Base-by-base conservation (phyloP, 2,329 filamentous ascomycete species). In the Cercospora sp. region DNA sequence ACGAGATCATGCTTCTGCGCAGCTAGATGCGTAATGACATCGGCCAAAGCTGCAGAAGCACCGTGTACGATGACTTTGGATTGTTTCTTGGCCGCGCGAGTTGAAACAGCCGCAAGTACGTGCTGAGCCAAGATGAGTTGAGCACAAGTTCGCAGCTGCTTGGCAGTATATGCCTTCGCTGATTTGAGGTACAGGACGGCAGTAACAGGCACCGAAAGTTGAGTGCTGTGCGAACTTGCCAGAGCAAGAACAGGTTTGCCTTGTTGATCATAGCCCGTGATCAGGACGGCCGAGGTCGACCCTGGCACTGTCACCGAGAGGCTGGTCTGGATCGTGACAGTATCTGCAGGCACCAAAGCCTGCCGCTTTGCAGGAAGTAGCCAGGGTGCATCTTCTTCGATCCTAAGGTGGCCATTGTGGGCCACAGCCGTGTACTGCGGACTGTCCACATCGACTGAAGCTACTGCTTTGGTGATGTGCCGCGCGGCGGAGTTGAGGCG, bases 401-500 rank as follows among this genome's bases (percentile, higher is more conserved):
- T 20, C n/a, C 60, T 51, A n/a, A 70, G 51, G 7, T 48, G 45
- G 8, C 64, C 65, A 33, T 65, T 59, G n/a, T 39, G 64, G 12
- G 53, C 18, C 12, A 66, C 65, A 26, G 59, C 69, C 6, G 67
- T 70, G 45, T 65, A 69, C 42, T 62, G 62, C 13, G 57, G 57
- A 51, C 31, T 59, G 23, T 20, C 23, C 45, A 48, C 31, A 13
- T 64, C 69, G 13, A 23, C 51, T 13, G 61, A 33, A 3, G 23
- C 55, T 16, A 71, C 65, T 36, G 60, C 12, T 55, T 68, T 70
- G 58, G 60, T 67, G 39, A 75, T 73, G 18, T 64, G 61, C 10
- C 74, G 73, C 39, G 67, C 67, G 33, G 69, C 67, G 12, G 75
- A 73, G 51, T 76, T 76, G 42, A 72, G 72, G 3, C 75, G 72